These are phyloP conservation scores for Violaceomyces palustris DNA, from an alignment of 1,284 basidiomycete species.

Conservation along the genomic window DNA sequence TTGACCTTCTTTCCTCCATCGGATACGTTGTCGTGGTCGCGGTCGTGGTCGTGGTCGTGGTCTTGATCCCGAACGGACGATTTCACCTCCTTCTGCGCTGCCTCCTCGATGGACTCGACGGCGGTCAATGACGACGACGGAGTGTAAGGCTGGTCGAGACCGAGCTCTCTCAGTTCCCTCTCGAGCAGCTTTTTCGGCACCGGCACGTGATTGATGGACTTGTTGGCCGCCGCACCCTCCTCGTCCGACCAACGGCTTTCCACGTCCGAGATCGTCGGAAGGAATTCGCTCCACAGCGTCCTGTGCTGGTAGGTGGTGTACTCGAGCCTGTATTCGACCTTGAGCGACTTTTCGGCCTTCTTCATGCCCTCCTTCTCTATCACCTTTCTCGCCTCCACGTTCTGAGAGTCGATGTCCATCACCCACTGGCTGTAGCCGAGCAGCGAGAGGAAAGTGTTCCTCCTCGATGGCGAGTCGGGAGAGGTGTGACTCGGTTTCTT, in stretches of 20 bases:
- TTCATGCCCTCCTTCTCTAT: slow-evolving; percentile 5
- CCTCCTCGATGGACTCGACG: not conserved
- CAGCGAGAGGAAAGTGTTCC: slow-evolving; percentile 67
- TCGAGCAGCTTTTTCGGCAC: slow-evolving; percentile 67
- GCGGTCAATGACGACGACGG: not conserved
- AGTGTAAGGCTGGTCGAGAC: slow-evolving; percentile 2
- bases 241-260: no score
- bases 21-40: no score
- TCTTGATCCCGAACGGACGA: no score
- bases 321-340: slow-evolving; percentile 37
- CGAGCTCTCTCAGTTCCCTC: slow-evolving; percentile 1
- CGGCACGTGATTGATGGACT: no score
- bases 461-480: slow-evolving; percentile 65
- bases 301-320: slow-evolving; percentile 43
- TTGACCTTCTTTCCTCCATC: slow-evolving; percentile 6
- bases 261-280: no score
- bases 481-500: slow-evolving; percentile 63
- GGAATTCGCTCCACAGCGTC: slow-evolving; percentile 42
- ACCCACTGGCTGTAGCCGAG: slow-evolving; percentile 79
- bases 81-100: not conserved
- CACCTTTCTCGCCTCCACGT: slow-evolving; percentile 54
- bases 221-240: no score
- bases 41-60: no score
- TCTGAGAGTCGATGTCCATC: slow-evolving; percentile 62
- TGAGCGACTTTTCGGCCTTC: slow-evolving; percentile 1